phyloP scores from a whole-genome alignment of 2,329 filamentous ascomycete genomes.

The Colletotrichum plurivorum region DNA sequence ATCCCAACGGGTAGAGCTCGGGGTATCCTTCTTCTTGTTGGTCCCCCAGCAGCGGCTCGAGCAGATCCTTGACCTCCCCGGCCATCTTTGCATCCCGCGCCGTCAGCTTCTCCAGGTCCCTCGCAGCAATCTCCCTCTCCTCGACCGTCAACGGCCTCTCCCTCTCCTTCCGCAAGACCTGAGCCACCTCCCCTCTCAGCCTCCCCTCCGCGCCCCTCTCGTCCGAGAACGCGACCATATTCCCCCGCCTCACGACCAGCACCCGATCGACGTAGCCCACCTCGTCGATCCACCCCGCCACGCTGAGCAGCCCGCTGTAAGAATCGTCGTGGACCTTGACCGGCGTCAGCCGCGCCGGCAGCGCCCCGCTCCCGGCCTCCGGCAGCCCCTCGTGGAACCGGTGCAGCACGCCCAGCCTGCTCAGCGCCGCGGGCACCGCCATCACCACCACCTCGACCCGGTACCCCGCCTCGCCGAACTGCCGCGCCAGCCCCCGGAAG shows the following conservation, averaged over 20 bases:
- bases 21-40: conserved; percentile 31
- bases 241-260: conserved; percentile 55
- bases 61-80: conserved; percentile 44
- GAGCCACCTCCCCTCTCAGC: conserved; percentile 39
- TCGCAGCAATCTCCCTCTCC: conserved; percentile 45
- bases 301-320: conserved; percentile 54
- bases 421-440: conserved; percentile 58
- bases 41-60: conserved; percentile 43
- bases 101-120: conserved; percentile 46
- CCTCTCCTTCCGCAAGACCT: conserved; percentile 47
- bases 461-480: conserved; percentile 54
- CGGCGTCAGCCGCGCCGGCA: conserved; percentile 60
- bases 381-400: conserved; percentile 54
- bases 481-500: conserved; percentile 52
- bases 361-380: conserved; percentile 50
- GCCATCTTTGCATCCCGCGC: conserved; percentile 44
- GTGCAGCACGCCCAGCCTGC: conserved; percentile 58
- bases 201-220: conserved; percentile 1
- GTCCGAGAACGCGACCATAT: conserved; percentile 51
- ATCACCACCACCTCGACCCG: conserved; percentile 57
- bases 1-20: conserved; percentile 42
- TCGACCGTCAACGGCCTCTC: conserved; percentile 45
- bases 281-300: conserved; percentile 55
- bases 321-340: conserved; percentile 61
- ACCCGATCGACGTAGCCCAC: conserved; percentile 51